Base-by-base conservation (phyloP, 805 yeast species). In the Tetrapisispora pingtungensis region DNA sequence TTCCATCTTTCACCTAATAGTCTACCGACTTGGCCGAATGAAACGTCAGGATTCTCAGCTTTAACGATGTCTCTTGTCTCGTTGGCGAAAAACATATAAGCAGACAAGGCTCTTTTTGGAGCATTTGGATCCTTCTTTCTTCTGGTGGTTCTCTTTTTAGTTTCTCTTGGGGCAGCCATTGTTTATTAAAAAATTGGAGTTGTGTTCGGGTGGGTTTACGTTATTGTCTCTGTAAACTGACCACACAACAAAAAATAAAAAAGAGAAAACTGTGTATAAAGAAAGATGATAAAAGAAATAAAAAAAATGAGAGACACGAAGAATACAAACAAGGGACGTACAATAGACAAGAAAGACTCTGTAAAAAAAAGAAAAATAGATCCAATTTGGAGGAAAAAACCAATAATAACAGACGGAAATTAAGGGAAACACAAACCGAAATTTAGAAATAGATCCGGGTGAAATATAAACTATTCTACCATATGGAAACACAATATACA, bases 51-150 rank as follows among this genome's bases (percentile, higher is more conserved):
- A 77, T 90, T 87, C 68, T 89, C 97, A 50, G 90, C 81, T 68
- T 95, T 81, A 56, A 93, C 96, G 52, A 80, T 78, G 70, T 90
- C 97, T 76, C 98, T 89, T 77, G 85, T 84, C 64, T 88, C 97
- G 66, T 87, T 88, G 58, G 98, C 97, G 64, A 89, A 93, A 79
- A 86, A 90, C 97, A 93, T 89, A 81, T 90, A 93, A 41, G 97
- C 96, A 49, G 97, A 87, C 66, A 93, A 73, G 22, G 97, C 87
- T 71, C 97, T 86, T 86, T 93, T 93, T 68, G 98, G 98, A 54
- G 98, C 98, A 69, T 90, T 89, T 73, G 98, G 96, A 69, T 86
- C 95, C 68, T 71, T 71, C 71, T 70, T 71, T 67, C 68, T 71
- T 65, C 72, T 70, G 49, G 67, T 53, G 49, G 67, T 52, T 63